These are phyloP conservation scores for Arabidopsis arenosa DNA, from an alignment of 345 rosid species.

Conservation along the genomic window DNA sequence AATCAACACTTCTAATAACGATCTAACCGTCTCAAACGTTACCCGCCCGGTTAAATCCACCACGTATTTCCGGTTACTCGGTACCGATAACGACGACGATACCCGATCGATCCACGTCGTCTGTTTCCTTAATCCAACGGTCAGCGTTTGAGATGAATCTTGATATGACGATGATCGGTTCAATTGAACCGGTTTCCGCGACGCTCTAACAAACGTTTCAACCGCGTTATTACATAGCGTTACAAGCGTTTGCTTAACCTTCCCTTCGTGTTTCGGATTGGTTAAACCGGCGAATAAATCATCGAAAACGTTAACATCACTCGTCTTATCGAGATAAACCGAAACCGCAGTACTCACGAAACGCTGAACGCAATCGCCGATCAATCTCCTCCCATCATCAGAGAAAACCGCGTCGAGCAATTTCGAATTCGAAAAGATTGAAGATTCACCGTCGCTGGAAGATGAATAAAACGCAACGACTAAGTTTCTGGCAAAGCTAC, in stretches of 20 bases:
- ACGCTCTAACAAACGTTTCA: constrained; percentile 75
- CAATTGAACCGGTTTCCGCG: constrained; percentile 25
- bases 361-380: constrained; percentile 75
- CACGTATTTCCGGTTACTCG: constrained; percentile 69
- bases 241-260: constrained; percentile 59
- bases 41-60: constrained; percentile 74
- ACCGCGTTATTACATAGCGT: constrained; percentile 63
- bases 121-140: constrained; percentile 34
- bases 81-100: constrained; percentile 65
- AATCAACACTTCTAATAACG: constrained; percentile 61
- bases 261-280: constrained; percentile 63
- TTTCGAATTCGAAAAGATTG: constrained; percentile 24
- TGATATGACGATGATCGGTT: constrained; percentile 31
- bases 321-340: constrained; percentile 80
- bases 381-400: constrained; percentile 55
- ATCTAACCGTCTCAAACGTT: constrained; percentile 73
- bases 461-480: constrained; percentile 52
- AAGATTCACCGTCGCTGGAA: constrained; percentile 11
- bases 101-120: constrained; percentile 63
- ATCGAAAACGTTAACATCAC: constrained; percentile 61
- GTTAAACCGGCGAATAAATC: constrained; percentile 76
- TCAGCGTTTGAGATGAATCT: constrained; percentile 2
- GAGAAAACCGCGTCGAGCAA: constrained; percentile 57
- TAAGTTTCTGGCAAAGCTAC: constrained; percentile 82
- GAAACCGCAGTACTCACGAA: constrained; percentile 82